Base-by-base conservation (phyloP, 371 early-diverging fungal genomes). In the Polyrhizophydium stewartii region DNA sequence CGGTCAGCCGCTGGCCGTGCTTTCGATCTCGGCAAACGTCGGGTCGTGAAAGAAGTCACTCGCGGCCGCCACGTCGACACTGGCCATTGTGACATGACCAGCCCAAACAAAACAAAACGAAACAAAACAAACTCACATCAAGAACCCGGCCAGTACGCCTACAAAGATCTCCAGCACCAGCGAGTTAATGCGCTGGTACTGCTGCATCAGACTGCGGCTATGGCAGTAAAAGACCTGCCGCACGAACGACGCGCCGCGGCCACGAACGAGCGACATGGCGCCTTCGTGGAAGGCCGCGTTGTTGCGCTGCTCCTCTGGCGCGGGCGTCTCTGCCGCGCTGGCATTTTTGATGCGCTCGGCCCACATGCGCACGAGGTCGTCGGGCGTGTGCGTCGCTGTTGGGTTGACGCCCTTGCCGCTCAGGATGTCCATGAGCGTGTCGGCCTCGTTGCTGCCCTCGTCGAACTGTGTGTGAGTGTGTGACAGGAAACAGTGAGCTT, bases 381-480 rank as follows among this genome's bases (percentile, higher is more conserved):
- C 62, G 21, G 64, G 60, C 13, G 63, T 60, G 45, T 72, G 19
- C 16, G 55, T 52, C 24, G 25, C 41, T 33, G 27, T 45, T 3
- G 46, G 21, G 49, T 65, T 63, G 16, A 53, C 61, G 22, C 70
- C 66, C 25, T 64, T 62, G 12, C 74, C 71, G 27, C 64, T 37
- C 2, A 78, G 60, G 40, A 79, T 76, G 60, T 78, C 79, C 75
- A 82, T 82, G 43, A 75, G 56, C 16, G 72, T 53, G 58, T 82
- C 82, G 21, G 82, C 75, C 52, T 41, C 58, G 60, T 76, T 76
- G 13, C 62, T 53, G 24, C 50, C 55, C 0, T 58, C 35, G 0
- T 50, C 55, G 56, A 73, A 68, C 32, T 45, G 40, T 1, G 58
- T 51, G 41, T 62, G 46, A 17, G 60, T 45, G 32, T 67, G 41